Evolutionary conservation across 169 alveolate species (phyloP), one percentile per base, ranked within the genome.

Genomic region (Cryptosporidium tyzzeri): DNA sequence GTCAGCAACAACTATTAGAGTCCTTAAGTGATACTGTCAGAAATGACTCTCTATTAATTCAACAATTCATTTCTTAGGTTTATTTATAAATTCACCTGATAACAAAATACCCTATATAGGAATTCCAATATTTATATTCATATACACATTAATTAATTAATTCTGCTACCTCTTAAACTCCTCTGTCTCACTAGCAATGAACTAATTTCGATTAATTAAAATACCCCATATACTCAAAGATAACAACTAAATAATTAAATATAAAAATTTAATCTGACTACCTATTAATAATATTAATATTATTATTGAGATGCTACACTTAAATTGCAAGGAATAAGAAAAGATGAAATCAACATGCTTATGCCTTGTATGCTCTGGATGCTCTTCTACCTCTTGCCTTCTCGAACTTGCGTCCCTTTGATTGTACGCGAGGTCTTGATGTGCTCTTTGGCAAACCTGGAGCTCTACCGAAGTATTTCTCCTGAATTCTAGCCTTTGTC

Each of bases 401-500:
- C 92, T 97, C 99, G 93, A 96, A 95, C 94, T 97, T 97, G 86
- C 98, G 96, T 73, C 99, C 98, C 93, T 95, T 96, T 59, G 97
- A 95, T 39, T 95, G 95, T 45, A 95, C 97, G 86, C 93, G 91
- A 62, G 99, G 98, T 94, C 96, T 96, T 84, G 98, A 92, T 85
- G 93, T 91, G 84, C 98, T 94, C 84, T 95, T 93, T 41, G 98
- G 97, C 67, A 93, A 92, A 45, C 99, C 99, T 35, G 98, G 98
- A 41, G 99, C 98, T 85, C 92, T 93, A 48, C 99, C 99, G 92
- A 98, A 98, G 96, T 97, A 98, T 74, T 95, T 97, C 94, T 96
- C 98, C 70, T 97, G 98, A 70, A 93, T 97, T 91, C 99, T 97
- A 86, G 97, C 96, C 95, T 96, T 96, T 44, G 97, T 96, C 48